Evolutionary conservation across 2,329 filamentous ascomycete genomes (phyloP).

Genomic region (Pseudogymnoascus sp.): DNA sequence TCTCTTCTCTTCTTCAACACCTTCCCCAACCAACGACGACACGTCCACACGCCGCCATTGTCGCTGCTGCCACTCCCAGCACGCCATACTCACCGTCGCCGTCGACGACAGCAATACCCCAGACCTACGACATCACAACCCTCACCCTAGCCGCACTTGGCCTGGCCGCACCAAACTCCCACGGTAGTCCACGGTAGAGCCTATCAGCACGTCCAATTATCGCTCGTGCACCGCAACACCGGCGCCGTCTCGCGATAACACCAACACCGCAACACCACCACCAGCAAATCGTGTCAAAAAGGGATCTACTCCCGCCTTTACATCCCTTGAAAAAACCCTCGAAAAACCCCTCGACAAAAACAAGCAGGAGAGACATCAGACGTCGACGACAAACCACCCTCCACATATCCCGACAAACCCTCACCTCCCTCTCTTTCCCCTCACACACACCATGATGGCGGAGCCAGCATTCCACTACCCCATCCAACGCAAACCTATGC

Average conservation of each 20-base stretch:
- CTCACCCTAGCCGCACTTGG: background rate
- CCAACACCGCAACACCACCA: background rate
- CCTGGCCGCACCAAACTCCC: background rate
- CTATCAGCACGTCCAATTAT: background rate
- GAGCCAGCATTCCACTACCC: background rate
- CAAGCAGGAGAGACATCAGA: background rate
- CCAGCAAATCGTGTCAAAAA: background rate
- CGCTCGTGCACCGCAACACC: background rate
- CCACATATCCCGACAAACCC: background rate
- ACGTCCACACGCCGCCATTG: background rate
- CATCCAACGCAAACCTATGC: slow-evolving; percentile 11
- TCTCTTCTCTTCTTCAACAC: background rate
- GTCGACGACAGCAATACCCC: background rate
- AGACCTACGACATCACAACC: background rate
- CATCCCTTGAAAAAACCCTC: background rate
- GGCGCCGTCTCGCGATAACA: background rate
- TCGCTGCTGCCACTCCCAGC: background rate
- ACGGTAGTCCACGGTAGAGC: background rate
- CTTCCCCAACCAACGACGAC: background rate
- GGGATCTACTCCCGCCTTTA: background rate
- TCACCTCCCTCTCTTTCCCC: background rate
- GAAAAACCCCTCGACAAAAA: background rate
- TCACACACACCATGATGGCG: slow-evolving; percentile 1
- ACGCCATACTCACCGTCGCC: background rate
- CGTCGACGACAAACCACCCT: background rate